phyloP scores from a whole-genome alignment of 495 filamentous ascomycete genomes.

The Penicillium coffeae region DNA sequence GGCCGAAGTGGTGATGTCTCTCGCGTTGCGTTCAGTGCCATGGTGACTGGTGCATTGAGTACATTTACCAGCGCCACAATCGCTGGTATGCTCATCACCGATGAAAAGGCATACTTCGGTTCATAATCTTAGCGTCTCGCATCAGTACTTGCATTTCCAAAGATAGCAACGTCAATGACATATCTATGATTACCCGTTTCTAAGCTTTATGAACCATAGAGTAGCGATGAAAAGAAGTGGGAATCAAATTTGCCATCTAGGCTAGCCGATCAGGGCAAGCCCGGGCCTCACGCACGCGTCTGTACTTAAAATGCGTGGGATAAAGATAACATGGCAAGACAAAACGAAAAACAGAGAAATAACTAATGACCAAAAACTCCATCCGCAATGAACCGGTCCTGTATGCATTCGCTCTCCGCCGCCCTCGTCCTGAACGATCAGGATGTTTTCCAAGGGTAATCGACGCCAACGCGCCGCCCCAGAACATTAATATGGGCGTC shows the following conservation, averaged over 20 bases:
- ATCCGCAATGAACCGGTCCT: slow-evolving; percentile 21
- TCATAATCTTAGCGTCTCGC: not conserved
- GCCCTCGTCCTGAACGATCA: not conserved
- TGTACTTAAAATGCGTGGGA: slow-evolving; percentile 12
- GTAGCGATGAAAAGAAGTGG: not conserved
- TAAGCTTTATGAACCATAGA: not conserved
- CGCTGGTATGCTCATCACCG: slow-evolving; percentile 68
- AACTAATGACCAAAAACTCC: slow-evolving; percentile 25
- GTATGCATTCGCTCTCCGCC: slow-evolving; percentile 22
- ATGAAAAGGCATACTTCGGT: slow-evolving; percentile 40
- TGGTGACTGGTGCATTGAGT: slow-evolving; percentile 72
- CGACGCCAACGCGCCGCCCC: slow-evolving; percentile 18
- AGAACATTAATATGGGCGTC: slow-evolving; percentile 6
- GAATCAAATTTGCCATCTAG: not conserved
- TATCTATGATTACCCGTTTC: too few species aligned
- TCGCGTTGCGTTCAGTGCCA: slow-evolving; percentile 68
- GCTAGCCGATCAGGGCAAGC: not conserved
- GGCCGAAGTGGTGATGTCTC: slow-evolving; percentile 69
- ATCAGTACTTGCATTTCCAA: too few species aligned
- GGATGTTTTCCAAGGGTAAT: slow-evolving; percentile 4
- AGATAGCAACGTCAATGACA: too few species aligned
- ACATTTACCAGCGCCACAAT: slow-evolving; percentile 79
- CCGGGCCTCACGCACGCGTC: slow-evolving; percentile 6
- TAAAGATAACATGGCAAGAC: slow-evolving; percentile 10
- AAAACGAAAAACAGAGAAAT: slow-evolving; percentile 8